Percentiles rank a stretch among this genome's conserved stretches.
Evolutionary conservation across 768 basidiomycete species (phyloP).

Genomic region (Suillus clintonianus): DNA sequence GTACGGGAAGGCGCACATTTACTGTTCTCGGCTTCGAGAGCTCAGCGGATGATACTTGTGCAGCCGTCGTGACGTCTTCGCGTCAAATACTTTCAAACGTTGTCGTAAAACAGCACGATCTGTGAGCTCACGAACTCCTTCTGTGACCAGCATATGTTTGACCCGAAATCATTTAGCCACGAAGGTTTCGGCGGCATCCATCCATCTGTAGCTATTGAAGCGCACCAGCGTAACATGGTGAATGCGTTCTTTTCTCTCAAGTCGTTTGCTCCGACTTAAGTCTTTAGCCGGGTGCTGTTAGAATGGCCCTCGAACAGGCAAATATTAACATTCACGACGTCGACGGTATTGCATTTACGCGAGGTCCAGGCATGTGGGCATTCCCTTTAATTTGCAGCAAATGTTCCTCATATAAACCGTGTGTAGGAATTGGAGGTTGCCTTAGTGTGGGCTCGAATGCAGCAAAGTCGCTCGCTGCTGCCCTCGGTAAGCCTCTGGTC

Average conservation of each 20-base stretch:
- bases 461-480: constrained; percentile 84
- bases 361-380: constrained; percentile 67
- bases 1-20: constrained; percentile 33
- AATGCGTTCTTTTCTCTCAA: constrained; percentile 2
- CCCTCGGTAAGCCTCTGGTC: constrained; percentile 73
- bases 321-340: constrained; percentile 51
- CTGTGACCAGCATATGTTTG: not conserved
- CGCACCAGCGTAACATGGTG: constrained; percentile 82
- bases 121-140: constrained; percentile 39
- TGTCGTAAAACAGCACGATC: constrained; percentile 76
- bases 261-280: not conserved
- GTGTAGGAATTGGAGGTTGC: constrained; percentile 74
- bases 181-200: constrained; percentile 66
- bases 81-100: constrained; percentile 79
- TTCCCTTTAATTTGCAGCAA: constrained; percentile 5
- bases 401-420: not conserved
- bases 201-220: constrained; percentile 71
- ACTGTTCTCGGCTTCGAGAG: constrained; percentile 80
- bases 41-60: constrained; percentile 94
- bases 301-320: constrained; percentile 67
- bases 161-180: constrained; percentile 16
- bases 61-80: constrained; percentile 76
- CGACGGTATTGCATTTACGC: constrained; percentile 88
- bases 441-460: constrained; percentile 78
- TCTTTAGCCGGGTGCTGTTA: constrained; percentile 71